Evolutionary conservation across 2,329 filamentous ascomycete genomes (phyloP).

Genomic region (Alternaria gaisen): DNA sequence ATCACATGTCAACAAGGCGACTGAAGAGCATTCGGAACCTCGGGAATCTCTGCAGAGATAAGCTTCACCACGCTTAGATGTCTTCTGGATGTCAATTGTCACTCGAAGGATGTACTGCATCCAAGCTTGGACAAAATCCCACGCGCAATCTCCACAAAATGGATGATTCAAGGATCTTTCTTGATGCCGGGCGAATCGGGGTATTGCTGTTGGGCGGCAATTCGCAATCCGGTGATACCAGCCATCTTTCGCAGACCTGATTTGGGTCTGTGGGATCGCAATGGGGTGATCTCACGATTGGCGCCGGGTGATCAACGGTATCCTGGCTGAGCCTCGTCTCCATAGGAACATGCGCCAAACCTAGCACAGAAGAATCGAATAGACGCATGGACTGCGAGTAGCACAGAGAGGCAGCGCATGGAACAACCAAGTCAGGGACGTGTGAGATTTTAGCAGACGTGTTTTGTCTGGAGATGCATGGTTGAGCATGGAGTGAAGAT

Average conservation of each 20-base stretch:
- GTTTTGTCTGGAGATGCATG: conserved; percentile 1
- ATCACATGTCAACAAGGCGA: not conserved
- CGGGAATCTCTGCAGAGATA: not conserved
- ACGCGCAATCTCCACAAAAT: conserved; percentile 9
- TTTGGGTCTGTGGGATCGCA: not conserved
- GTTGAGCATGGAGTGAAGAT: not conserved
- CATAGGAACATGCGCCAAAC: conserved; percentile 13
- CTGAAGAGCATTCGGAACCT: not conserved
- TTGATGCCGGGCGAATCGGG: conserved; percentile 3
- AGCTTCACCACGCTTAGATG: not conserved
- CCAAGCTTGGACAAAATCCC: not conserved
- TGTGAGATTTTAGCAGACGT: not conserved
- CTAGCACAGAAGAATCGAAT: not conserved
- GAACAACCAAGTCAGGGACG: not conserved
- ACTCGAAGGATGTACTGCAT: not conserved
- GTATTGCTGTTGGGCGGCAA: conserved; percentile 1
- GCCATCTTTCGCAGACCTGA: conserved; percentile 9
- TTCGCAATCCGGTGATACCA: conserved; percentile 7
- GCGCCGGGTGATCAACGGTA: conserved; percentile 27
- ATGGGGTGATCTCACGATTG: conserved; percentile 19
- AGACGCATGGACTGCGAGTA: conserved; percentile 1
- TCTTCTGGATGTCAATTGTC: not conserved
- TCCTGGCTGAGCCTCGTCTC: conserved; percentile 17
- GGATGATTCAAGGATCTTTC: not conserved
- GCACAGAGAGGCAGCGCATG: not conserved